Evolutionary conservation across 192 early-diverging fungal species (phyloP), one percentile per base, ranked within the genome.

Genomic region (Geranomyces michiganensis): DNA sequence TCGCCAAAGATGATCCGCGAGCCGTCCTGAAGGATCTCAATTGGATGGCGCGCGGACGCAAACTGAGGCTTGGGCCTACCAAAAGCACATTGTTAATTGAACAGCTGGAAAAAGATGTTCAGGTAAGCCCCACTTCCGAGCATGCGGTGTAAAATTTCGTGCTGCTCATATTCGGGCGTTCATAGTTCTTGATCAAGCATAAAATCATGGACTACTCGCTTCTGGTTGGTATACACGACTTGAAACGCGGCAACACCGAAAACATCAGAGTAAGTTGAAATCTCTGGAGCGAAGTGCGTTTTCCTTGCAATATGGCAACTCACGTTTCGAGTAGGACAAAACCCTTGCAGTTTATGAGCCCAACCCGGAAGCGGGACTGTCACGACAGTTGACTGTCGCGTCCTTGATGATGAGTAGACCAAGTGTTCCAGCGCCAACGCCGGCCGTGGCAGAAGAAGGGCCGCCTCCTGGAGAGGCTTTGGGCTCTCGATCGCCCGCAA

Each of bases 151-250:
- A 14, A 21, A 21, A 14, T 14, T 53, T 26, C 19, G 3, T 15
- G 51, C 51, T 26, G 26, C 3, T 8, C 58, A 30, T 17, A 60
- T 29, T 58, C 26, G 10, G 17, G 17, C 43, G 19, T 22, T 10
- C 19, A 26, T 41, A 80, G 81, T 85, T 87, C 76, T 78, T 99
- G 51, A 76, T 91, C 59, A 79, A 84, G 32, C 82, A 84, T 44
- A 82, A 93, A 62, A 97, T 99, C 59, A 99, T 99, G 97, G 97
- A 99, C 79, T 99, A 99, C 80, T 96, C 94, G 65, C 84, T 99
- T 61, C 79, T 99, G 21, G 77, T 99, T 64, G 97, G 97, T 8
- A 85, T 94, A 33, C 95, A 98, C 74, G 93, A 97, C 67, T 81
- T 92, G 33, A 81, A 86, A 21, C 85, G 89, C 31, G 95, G 93